Evolutionary conservation across 805 yeast genomes (phyloP).

Genomic region (Yamadazyma nakazawae): DNA sequence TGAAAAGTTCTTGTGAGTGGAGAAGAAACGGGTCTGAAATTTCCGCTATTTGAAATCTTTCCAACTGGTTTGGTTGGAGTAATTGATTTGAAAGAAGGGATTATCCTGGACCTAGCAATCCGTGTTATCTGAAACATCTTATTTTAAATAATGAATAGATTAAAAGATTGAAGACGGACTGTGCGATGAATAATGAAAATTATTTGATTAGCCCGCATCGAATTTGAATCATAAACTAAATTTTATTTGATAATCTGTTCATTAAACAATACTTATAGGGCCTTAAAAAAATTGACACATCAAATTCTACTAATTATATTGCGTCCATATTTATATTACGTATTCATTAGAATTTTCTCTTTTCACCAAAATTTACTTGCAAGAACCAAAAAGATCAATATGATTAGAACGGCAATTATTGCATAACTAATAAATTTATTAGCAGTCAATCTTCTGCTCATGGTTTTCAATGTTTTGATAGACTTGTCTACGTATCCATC

Average conservation of each 20-base stretch:
- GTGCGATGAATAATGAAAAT: slow-evolving; percentile 8
- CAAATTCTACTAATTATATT: too few species aligned
- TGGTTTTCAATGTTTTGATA: slow-evolving; percentile 77
- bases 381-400: slow-evolving; percentile 77
- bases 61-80: not conserved
- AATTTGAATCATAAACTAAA: not conserved
- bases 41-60: not conserved
- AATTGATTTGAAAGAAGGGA: not conserved
- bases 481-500: slow-evolving; percentile 91
- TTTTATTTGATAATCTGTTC: not conserved
- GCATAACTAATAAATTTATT: slow-evolving; percentile 88
- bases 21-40: not conserved
- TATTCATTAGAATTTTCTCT: too few species aligned
- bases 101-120: not conserved
- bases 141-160: not conserved
- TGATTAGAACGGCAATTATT: slow-evolving; percentile 80
- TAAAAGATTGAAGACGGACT: not conserved
- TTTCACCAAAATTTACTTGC: slow-evolving; percentile 71
- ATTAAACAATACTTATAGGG: slow-evolving; percentile 2
- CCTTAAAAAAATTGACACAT: not conserved
- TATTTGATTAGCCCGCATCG: slow-evolving; percentile 9
- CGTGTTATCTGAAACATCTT: not conserved
- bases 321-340: too few species aligned
- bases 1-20: slow-evolving; percentile 16
- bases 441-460: slow-evolving; percentile 92